phyloP scores from a whole-genome alignment of 345 rosid genomes.

The Orychophragmus violaceus region DNA sequence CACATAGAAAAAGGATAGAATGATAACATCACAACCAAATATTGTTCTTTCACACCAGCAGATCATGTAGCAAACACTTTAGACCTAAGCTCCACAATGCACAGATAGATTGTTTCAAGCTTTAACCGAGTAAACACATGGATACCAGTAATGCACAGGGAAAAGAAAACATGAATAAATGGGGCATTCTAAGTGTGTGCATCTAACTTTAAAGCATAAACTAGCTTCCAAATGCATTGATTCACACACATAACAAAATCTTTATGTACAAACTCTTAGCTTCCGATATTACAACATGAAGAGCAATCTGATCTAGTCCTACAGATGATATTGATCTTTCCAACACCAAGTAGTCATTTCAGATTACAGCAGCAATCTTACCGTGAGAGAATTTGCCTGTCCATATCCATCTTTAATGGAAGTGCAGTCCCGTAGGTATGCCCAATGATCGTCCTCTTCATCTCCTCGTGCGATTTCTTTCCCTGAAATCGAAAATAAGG shows the following conservation, averaged over 20 bases:
- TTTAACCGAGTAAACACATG: not conserved
- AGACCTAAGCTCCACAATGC: not conserved
- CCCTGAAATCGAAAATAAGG: slow-evolving; percentile 29
- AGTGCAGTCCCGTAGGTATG: slow-evolving; percentile 75
- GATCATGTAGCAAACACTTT: not conserved
- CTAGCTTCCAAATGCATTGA: not conserved
- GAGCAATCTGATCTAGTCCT: not conserved
- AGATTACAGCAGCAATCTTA: slow-evolving; percentile 18
- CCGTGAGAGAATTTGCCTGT: slow-evolving; percentile 77
- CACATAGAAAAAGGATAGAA: not conserved
- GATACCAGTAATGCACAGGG: not conserved
- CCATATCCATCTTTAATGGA: slow-evolving; percentile 79
- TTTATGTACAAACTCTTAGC: not conserved
- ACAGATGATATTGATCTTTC: not conserved
- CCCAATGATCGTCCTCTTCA: slow-evolving; percentile 50
- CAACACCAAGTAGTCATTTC: not conserved
- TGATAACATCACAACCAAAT: not conserved
- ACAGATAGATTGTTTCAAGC: not conserved
- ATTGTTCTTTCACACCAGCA: not conserved
- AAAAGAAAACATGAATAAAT: not conserved
- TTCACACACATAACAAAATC: not conserved
- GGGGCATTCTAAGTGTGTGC: not conserved
- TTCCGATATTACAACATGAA: too few species aligned
- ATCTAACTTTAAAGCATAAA: not conserved
- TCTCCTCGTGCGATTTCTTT: slow-evolving; percentile 45